Percentiles rank a stretch among this genome's conserved stretches.
phyloP scores from a whole-genome alignment of 73 alveolate genomes.

The Vitrella brassicaformis region DNA sequence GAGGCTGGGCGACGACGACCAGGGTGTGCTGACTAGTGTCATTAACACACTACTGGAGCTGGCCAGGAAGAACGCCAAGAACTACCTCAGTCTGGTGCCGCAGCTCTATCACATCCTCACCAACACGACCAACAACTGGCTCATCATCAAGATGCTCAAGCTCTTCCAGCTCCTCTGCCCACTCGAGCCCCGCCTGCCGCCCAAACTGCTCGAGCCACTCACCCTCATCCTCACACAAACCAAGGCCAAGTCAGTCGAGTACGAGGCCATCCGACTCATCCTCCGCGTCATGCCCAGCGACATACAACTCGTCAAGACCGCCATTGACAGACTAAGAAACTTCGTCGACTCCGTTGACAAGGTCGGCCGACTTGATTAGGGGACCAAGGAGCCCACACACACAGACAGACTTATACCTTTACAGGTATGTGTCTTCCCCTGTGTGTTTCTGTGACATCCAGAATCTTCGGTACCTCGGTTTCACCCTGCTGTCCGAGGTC shows the following conservation, averaged over 20 bases:
- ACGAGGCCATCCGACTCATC: neutral
- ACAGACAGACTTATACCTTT: no score
- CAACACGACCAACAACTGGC: slow-evolving; percentile 32
- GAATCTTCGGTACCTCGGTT: neutral
- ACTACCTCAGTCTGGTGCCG: slow-evolving; percentile 27
- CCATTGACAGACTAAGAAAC: no score
- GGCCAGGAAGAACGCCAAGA: slow-evolving; percentile 25
- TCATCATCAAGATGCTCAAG: slow-evolving; percentile 28
- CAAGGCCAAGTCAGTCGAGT: neutral
- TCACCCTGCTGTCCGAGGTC: neutral
- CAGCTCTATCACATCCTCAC: slow-evolving; percentile 27
- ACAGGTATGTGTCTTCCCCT: no score
- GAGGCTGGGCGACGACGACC: slow-evolving; percentile 7
- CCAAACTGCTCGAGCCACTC: slow-evolving; percentile 23
- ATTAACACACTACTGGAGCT: slow-evolving; percentile 27
- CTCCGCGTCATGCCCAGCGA: neutral
- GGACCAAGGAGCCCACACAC: no score
- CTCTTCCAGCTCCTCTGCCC: slow-evolving; percentile 24
- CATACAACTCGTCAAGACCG: no score
- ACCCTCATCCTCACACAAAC: neutral
- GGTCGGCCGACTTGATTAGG: no score
- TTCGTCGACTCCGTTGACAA: no score
- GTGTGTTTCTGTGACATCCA: neutral
- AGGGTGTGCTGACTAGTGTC: slow-evolving; percentile 28
- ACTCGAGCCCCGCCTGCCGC: slow-evolving; percentile 33